Conservation (phyloP, 768 basidiomycete species). For the Cyclocybe cylindracea region DNA sequence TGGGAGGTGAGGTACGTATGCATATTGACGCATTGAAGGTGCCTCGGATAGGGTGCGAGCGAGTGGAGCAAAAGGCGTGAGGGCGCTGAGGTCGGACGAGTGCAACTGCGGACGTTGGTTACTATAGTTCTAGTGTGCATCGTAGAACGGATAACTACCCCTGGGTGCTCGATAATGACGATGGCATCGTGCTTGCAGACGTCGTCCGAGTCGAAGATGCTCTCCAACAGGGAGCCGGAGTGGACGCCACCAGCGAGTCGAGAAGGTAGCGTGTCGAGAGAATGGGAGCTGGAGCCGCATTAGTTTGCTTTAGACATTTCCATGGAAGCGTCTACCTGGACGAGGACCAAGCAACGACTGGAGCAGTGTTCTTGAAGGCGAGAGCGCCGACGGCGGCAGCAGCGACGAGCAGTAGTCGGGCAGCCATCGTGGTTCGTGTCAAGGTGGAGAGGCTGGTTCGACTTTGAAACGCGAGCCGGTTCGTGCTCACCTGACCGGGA, state of each 20-base stretch:
- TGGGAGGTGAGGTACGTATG: slow-evolving; percentile 48
- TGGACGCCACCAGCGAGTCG: slow-evolving; percentile 26
- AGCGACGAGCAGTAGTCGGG: slow-evolving; percentile 41
- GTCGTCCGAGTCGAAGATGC: slow-evolving; percentile 42
- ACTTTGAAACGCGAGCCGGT: slow-evolving; percentile 7
- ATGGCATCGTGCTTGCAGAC: slow-evolving; percentile 68
- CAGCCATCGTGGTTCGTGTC: slow-evolving; percentile 38
- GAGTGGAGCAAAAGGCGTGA: slow-evolving; percentile 50
- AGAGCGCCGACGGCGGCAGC: slow-evolving; percentile 47
- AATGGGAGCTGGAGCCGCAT: slow-evolving; percentile 42
- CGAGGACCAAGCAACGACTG: slow-evolving; percentile 75
- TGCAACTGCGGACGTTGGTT: slow-evolving; percentile 51
- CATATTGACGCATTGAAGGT: slow-evolving; percentile 59
- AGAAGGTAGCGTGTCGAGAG: slow-evolving; percentile 43
- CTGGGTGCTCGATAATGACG: slow-evolving; percentile 69
- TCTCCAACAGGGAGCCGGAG: slow-evolving; percentile 40
- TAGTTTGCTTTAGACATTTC: background rate
- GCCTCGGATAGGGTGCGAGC: slow-evolving; percentile 47
- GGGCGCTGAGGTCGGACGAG: slow-evolving; percentile 71
- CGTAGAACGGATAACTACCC: slow-evolving; percentile 46
- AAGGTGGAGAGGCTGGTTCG: slow-evolving; percentile 2
- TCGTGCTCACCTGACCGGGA: slow-evolving; percentile 22
- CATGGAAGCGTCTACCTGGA: slow-evolving; percentile 41
- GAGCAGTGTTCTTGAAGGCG: slow-evolving; percentile 64
- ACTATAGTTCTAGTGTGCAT: background rate